phyloP scores from a whole-genome alignment of 2,329 filamentous ascomycete species.

The Fonsecaea multimorphosa region DNA sequence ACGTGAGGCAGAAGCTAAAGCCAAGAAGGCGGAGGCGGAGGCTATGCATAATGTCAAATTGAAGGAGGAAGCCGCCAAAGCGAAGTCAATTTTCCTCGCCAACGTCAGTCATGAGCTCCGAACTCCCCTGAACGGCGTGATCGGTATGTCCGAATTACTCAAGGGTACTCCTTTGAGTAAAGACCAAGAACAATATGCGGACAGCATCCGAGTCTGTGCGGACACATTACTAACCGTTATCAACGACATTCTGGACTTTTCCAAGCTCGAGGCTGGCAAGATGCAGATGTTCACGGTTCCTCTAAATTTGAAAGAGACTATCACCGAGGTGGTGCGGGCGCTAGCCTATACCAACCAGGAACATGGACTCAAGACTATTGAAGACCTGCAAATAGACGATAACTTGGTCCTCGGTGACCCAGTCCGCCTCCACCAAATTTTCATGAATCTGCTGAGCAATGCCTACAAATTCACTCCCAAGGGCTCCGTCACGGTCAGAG shows the following conservation, averaged over 20 bases:
- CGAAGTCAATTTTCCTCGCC: constrained; percentile 55
- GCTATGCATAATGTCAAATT: constrained; percentile 69
- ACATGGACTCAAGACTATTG: constrained; percentile 64
- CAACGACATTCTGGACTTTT: constrained; percentile 55
- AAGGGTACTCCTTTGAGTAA: constrained; percentile 49
- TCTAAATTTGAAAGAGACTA: constrained; percentile 74
- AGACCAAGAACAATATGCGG: constrained; percentile 50
- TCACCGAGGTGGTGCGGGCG: constrained; percentile 68
- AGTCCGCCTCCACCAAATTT: constrained; percentile 71
- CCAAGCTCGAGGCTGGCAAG: constrained; percentile 63
- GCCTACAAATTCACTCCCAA: constrained; percentile 66
- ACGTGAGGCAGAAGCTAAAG: constrained; percentile 67
- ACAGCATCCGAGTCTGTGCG: constrained; percentile 51
- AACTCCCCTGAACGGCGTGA: constrained; percentile 52
- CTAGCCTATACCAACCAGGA: constrained; percentile 69
- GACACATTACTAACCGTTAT: constrained; percentile 53
- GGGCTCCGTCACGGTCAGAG: constrained; percentile 57
- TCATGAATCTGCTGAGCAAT: constrained; percentile 69
- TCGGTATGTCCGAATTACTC: constrained; percentile 52
- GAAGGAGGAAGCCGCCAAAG: constrained; percentile 69
- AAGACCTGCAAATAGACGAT: constrained; percentile 68
- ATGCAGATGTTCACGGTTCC: constrained; percentile 76
- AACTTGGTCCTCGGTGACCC: constrained; percentile 82
- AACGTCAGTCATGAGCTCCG: constrained; percentile 54
- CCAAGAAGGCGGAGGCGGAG: constrained; percentile 68